Base-by-base conservation (phyloP, 192 early-diverging fungal genomes). In the Backusella macrospora region DNA sequence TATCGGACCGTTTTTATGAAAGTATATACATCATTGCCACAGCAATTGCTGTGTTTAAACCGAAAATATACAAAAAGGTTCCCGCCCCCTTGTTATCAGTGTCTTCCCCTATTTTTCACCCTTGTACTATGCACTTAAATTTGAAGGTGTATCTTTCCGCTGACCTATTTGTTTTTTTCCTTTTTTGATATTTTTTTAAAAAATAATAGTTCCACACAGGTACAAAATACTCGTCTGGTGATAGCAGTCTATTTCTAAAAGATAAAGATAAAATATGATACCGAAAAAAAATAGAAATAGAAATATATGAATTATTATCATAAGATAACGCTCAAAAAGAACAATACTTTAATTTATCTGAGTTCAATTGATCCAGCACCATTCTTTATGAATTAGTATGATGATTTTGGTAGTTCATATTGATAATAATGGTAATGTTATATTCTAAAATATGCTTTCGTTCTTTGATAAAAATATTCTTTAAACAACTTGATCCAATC, bases 231-330 rank as follows among this genome's bases (percentile, higher is more conserved):
- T 52, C 8, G 49, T 52, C 49, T 18, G n/a, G 16, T 52, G 49
- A 52, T 52, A 52, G 9, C n/a, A 52, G 49, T 52, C 49, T 52
- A 52, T 52, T 52, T 52, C n/a, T 52, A 52, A 52, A 52, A 52
- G 49, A 52, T 52, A 52, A 52, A 49, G 47, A 49, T 49, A 7
- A 49, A 49, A 49, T 49, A n/a, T 16, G 2, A 34, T 34, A 34
- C 29, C 29, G 1, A 34, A 34, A 49, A 49, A 49, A 49, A 8
- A n/a, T 49, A 49, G 47, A 49, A 52, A 18, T 48, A 48, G 9
- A 52, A 10, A 21, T 12, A 59, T 49, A 49, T 15, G 13, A 23
- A 55, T 48, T 55, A 55, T 26, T 55, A 55, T 55, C 52, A 23
- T 21, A 55, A 55, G 52, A 59, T 59, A 59, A 59, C 52, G 26